A percentile compares a stretch with the other conserved stretches of the same genome.
phyloP scores from a whole-genome alignment of 495 filamentous ascomycete species.

The Podospora didyma region DNA sequence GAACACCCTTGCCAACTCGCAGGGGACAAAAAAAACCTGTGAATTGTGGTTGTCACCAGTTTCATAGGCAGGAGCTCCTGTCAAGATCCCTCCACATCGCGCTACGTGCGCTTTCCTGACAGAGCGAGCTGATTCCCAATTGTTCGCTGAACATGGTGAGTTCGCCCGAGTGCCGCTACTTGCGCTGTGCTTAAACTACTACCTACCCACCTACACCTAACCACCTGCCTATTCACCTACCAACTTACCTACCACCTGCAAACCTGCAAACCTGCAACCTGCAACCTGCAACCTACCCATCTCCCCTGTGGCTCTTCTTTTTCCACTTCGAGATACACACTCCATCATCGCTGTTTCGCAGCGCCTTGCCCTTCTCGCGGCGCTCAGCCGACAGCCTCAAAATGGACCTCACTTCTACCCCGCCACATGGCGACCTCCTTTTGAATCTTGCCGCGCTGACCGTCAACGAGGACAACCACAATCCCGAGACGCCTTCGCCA shows the following conservation, averaged over 20 bases:
- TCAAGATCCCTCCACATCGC: conserved; percentile 2
- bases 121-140: not conserved
- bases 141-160: conserved; percentile 12
- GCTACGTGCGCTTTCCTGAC: conserved; percentile 1
- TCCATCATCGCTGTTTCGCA: too few species aligned
- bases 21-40: not conserved
- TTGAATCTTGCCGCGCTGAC: conserved; percentile 31
- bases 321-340: too few species aligned
- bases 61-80: conserved; percentile 8
- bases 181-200: not conserved
- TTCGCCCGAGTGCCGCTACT: not conserved
- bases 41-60: not conserved
- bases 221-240: too few species aligned
- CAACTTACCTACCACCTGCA: too few species aligned
- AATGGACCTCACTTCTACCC: conserved; percentile 13
- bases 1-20: not conserved
- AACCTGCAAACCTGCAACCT: too few species aligned
- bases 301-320: too few species aligned
- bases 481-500: conserved; percentile 30
- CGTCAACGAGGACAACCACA: conserved; percentile 34
- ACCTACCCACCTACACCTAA: not conserved
- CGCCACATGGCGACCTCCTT: conserved; percentile 16
- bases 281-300: too few species aligned
- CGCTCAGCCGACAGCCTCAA: not conserved
- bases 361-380: not conserved